Conservation (phyloP, 192 early-diverging fungal genomes). For the Kappamyces sp. region DNA sequence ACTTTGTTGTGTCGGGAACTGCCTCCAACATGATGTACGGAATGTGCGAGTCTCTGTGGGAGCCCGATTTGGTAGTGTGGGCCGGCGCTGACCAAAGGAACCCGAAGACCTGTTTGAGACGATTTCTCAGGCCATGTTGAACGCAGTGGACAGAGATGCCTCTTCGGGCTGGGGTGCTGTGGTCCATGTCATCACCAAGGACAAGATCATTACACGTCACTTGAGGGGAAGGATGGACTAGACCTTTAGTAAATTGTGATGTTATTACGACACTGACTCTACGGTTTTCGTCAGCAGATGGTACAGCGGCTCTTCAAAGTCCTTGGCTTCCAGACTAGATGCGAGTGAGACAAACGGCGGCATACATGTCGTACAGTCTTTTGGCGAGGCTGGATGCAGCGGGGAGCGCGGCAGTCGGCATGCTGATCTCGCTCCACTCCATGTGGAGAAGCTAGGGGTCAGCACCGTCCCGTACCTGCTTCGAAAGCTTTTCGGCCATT, state of each 20-base stretch:
- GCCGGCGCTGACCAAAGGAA: conserved; percentile 34
- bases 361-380: too few relatives aligned
- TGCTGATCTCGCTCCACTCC: too few relatives aligned
- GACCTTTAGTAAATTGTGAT: conserved; percentile 1
- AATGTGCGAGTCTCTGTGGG: conserved; percentile 96
- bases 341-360: too few relatives aligned
- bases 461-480: too few relatives aligned
- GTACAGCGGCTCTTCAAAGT: too few relatives aligned
- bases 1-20: conserved; percentile 94
- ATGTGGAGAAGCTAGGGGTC: too few relatives aligned
- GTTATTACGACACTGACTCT: background rate
- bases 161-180: conserved; percentile 94
- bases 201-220: conserved; percentile 78
- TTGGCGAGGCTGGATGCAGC: too few relatives aligned
- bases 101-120: conserved; percentile 98
- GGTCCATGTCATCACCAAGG: conserved; percentile 87
- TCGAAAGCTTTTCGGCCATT: too few relatives aligned
- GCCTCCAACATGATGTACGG: conserved; percentile 82
- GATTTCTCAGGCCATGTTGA: conserved; percentile 89
- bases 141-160: conserved; percentile 91
- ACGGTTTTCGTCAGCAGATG: too few relatives aligned
- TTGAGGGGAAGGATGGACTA: conserved; percentile 66
- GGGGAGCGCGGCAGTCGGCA: too few relatives aligned
- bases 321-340: too few relatives aligned
- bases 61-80: conserved; percentile 77